Evolutionary conservation across 129 eudicot species (phyloP).

Genomic region (Cynara cardunculus): DNA sequence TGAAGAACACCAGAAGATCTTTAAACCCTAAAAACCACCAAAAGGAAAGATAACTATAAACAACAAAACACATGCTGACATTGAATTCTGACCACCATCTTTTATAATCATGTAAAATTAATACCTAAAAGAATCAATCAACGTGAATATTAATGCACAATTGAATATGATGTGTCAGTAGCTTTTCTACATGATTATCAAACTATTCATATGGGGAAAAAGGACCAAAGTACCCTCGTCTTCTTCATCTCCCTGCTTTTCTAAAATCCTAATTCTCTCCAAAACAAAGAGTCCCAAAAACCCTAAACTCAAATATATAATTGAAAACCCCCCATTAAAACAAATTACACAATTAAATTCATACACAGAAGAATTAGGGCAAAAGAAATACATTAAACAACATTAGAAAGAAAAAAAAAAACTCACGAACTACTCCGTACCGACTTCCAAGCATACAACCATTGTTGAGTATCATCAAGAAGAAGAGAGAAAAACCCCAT

Average conservation of each 20-base stretch:
- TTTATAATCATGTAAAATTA: conserved; percentile 36
- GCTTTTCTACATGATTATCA: conserved; percentile 30
- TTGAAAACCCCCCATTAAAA: background rate
- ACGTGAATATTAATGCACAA: conserved; percentile 44
- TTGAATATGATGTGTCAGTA: conserved; percentile 43
- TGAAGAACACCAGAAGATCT: background rate
- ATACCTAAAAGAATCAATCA: conserved; percentile 39
- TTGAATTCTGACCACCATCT: conserved; percentile 33
- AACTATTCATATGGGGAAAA: conserved; percentile 15
- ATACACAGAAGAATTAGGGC: conserved; percentile 1
- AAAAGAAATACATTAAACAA: conserved; percentile 1
- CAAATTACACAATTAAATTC: background rate
- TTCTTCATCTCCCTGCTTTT: conserved; percentile 21
- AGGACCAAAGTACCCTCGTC: conserved; percentile 61
- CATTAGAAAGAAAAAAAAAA: background rate
- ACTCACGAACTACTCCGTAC: conserved; percentile 4
- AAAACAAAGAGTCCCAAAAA: conserved; percentile 11
- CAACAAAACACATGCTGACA: conserved; percentile 16
- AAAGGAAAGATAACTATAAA: conserved; percentile 13
- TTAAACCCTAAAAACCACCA: conserved; percentile 16
- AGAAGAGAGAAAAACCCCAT: background rate
- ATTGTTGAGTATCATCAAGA: conserved; percentile 2
- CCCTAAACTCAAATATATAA: background rate
- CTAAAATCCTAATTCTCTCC: conserved; percentile 18
- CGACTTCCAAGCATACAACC: conserved; percentile 21